Evolutionary conservation across 2,329 filamentous ascomycete species (phyloP).

Genomic region (Microdochium paspali): DNA sequence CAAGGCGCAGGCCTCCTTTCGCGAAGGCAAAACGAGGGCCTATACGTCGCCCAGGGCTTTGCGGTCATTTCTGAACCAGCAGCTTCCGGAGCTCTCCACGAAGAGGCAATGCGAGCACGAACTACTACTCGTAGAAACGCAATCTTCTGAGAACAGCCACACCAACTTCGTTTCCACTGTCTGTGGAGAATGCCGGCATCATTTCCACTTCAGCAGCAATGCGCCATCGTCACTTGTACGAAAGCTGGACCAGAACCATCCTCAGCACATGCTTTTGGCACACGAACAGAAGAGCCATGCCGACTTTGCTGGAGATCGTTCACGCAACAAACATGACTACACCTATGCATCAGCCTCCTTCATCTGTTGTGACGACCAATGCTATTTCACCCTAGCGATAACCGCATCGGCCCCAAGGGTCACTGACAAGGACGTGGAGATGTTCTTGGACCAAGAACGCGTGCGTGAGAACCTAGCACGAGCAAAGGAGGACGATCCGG

Average conservation of each 20-base stretch:
- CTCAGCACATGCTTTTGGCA: conserved; percentile 17
- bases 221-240: conserved; percentile 2
- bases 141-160: conserved; percentile 7
- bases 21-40: conserved; percentile 5
- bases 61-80: conserved; percentile 11
- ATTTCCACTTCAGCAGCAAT: conserved; percentile 17
- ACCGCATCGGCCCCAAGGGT: conserved; percentile 34
- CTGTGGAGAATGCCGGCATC: conserved; percentile 15
- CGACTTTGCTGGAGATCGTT: conserved; percentile 3
- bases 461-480: conserved; percentile 28
- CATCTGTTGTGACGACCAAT: conserved; percentile 14
- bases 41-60: conserved; percentile 19
- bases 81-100: conserved; percentile 10
- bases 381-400: conserved; percentile 35
- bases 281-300: conserved; percentile 4
- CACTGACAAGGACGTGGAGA: conserved; percentile 26
- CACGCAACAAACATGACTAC: conserved; percentile 4
- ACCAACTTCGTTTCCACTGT: conserved; percentile 13
- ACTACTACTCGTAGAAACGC: conserved; percentile 11
- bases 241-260: conserved; percentile 9
- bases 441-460: conserved; percentile 34
- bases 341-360: conserved; percentile 9
- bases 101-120: conserved; percentile 13
- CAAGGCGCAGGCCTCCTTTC: background rate
- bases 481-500: conserved; percentile 34